Percentiles rank a stretch among this genome's conserved stretches.
Conservation (phyloP, 2,329 filamentous ascomycete genomes). For the Trichoderma asperellum region DNA sequence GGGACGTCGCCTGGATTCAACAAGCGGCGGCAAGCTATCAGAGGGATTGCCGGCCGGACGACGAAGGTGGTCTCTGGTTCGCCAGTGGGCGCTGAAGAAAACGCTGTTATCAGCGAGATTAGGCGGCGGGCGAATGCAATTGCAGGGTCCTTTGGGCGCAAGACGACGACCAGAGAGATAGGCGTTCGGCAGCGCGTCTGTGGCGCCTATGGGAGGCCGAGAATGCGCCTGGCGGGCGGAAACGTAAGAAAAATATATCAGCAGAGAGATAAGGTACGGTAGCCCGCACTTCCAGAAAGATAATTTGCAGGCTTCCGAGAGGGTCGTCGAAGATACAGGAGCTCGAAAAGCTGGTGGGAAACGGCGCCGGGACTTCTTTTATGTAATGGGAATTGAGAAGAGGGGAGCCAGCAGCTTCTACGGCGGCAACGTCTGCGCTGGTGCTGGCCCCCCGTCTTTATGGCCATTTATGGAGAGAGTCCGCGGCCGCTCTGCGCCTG, state of each 20-base stretch:
- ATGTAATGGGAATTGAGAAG: constrained; percentile 46
- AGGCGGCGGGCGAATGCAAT: constrained; percentile 26
- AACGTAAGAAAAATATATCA: constrained; percentile 30
- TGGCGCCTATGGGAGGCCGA: constrained; percentile 37
- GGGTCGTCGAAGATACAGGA: constrained; percentile 36
- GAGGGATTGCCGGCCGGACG: constrained; percentile 12
- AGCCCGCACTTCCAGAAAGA: constrained; percentile 28
- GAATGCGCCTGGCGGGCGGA: constrained; percentile 26
- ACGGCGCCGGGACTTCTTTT: constrained; percentile 43
- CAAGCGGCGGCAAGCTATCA: constrained; percentile 21
- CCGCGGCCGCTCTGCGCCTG: constrained; percentile 3
- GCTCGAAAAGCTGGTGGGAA: constrained; percentile 34
- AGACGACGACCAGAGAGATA: constrained; percentile 37
- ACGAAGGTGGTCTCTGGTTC: constrained; percentile 18
- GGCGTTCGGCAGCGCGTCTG: constrained; percentile 35
- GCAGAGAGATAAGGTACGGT: constrained; percentile 37
- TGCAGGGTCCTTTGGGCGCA: constrained; percentile 29
- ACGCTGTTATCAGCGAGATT: constrained; percentile 20
- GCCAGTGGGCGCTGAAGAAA: neutral
- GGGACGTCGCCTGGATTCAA: constrained; percentile 33
- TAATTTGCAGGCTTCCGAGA: constrained; percentile 27
- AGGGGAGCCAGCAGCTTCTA: constrained; percentile 30
- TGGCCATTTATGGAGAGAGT: constrained; percentile 13
- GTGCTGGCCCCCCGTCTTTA: constrained; percentile 27
- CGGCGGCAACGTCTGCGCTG: constrained; percentile 21